These are phyloP conservation scores for Leptomonas pyrrhocoris DNA, from an alignment of 208 protist species.

Conservation along the genomic window DNA sequence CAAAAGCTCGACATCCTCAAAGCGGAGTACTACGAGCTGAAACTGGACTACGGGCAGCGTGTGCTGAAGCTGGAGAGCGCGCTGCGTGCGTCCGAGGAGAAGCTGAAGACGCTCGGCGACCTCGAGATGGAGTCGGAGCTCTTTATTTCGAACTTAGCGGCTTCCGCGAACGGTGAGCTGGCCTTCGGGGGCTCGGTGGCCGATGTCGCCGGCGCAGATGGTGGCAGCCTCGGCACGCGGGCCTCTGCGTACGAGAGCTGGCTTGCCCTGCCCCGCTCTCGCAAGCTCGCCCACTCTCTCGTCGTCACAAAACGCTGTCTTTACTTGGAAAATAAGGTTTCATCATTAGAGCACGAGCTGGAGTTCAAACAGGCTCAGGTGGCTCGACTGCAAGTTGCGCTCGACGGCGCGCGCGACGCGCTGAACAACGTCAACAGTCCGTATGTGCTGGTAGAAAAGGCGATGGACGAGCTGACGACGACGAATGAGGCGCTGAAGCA, in stretches of 20 bases:
- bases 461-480: constrained; percentile 53
- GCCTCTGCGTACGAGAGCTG: constrained; percentile 56
- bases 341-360: constrained; percentile 63
- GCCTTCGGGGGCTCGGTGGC: neutral
- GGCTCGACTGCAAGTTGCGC: constrained; percentile 66
- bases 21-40: constrained; percentile 89
- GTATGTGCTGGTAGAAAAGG: constrained; percentile 79
- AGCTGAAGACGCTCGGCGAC: constrained; percentile 79
- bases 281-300: constrained; percentile 77
- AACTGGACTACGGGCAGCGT: constrained; percentile 78
- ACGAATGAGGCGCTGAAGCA: constrained; percentile 67
- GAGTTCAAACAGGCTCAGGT: constrained; percentile 78
- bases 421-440: constrained; percentile 88
- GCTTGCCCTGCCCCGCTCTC: constrained; percentile 72
- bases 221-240: neutral
- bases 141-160: constrained; percentile 82
- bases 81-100: constrained; percentile 78
- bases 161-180: constrained; percentile 35
- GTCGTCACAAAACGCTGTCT: constrained; percentile 88
- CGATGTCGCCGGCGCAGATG: neutral
- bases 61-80: constrained; percentile 75
- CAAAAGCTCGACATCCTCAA: constrained; percentile 92
- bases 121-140: constrained; percentile 87
- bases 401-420: constrained; percentile 75
- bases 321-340: constrained; percentile 81